Base-by-base conservation (phyloP, 495 filamentous ascomycete genomes). In the Aspergillus nanangensis region DNA sequence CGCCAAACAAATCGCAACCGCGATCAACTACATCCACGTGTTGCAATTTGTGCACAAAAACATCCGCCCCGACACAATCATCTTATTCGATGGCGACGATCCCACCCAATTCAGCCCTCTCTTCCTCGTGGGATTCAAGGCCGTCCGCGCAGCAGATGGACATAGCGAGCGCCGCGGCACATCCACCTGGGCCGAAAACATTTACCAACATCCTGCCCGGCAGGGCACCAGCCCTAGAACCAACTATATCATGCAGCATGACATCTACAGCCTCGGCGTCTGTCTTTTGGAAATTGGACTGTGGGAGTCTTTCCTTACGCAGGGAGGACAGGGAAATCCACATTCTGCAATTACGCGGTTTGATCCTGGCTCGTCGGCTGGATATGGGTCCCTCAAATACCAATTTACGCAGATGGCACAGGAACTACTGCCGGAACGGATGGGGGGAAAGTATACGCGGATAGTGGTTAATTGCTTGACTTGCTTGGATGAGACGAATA, bases 241-340 rank as follows among this genome's bases (percentile, higher is more conserved):
- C 1, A 25, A 41, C 7, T 82, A 80, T 45, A 56, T 41, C 5
- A 83, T 82, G 77, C 76, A 80, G 47, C 78, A 84, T 57, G 81
- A 85, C 51, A 80, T 85, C 21, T 85, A 85, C 52, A 80, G 76
- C 52, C 65, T 85, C 10, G 81, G 82, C 0, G 75, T 81, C 8
- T 75, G 74, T 45, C 62, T 86, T 0, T 52, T 86, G 1, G 82
- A 86, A 58, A 66, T 86, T 25, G 81, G 78, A 0, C 45, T 85
- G 13, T 83, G 80, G 80, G 50, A 60, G 3, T 70, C 71, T 1
- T 75, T 83, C 44, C 56, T 72, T 9, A 27, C 17, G 27, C 69
- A 67, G 33, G 19, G 20, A 13, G 25, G 25, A 29, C 5, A 5
- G 7, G 25, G 25, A 7, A 11, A 5, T 7, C 25, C 25, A 5